Evolutionary conservation across 2,329 filamentous ascomycete species (phyloP), one percentile per base, ranked within the genome.

Genomic region (Penicillium vulpinum): DNA sequence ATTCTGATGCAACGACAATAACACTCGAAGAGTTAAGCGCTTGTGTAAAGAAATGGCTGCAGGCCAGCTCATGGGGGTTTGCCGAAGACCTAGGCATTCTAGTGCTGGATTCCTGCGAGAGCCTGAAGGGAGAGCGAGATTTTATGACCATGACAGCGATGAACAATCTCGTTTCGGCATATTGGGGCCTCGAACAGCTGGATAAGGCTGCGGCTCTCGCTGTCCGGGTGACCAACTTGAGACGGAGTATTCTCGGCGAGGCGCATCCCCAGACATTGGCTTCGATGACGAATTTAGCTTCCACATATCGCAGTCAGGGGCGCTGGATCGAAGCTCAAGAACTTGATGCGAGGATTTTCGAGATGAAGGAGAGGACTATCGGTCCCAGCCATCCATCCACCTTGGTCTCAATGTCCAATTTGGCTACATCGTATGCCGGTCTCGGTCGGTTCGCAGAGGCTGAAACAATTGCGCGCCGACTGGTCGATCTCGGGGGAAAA

Each of bases 201-300:
- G 48, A 60, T n/a, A 40, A 54, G 5, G 54, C 59, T 2, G 57
- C 51, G 18, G 16, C 28, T 35, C 48, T 62, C 9, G 36, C 35
- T n/a, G 2, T 15, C 13, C 48, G 51, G 9, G 59, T 58, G 11
- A 56, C 45, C 7, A 38, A n/a, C 10, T 46, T 59, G 15, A 44
- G 57, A n/a, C 21, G 47, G 38, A 36, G 43, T 10, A 24, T 40
- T 41, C 51, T 59, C 1, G 59, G 59, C 16, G 57, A 61, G 29
- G 16, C n/a, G 4, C 40, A 61, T 44, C 53, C 57, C 7, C 53
- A 61, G 22, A 62, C 60, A 6, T 39, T 62, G 38, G 24, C 39
- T 36, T 62, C 60, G 8, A 62, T 62, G 60, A 52, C 58, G 8
- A 62, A 61, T 50, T 43, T 62, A 11, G 60, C 60, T 28, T 56